Evolutionary conservation across 1,139 yeast genomes (phyloP).

Genomic region (Protomyces macrosporus): DNA sequence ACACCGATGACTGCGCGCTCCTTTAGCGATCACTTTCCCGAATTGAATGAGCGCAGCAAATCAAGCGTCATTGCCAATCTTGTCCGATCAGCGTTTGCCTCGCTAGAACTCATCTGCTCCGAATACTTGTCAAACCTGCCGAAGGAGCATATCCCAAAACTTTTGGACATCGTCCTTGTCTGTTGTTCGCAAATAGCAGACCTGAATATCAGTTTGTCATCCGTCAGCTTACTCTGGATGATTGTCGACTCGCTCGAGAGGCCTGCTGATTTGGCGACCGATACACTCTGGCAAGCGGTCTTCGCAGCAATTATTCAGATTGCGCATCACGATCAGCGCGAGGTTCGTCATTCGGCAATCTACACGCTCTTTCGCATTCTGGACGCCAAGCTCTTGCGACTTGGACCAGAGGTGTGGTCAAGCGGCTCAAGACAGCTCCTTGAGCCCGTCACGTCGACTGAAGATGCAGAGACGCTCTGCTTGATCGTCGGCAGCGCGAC

Average conservation of each 20-base stretch:
- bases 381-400: neutral
- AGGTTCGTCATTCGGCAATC: constrained; percentile 24
- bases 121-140: constrained; percentile 12
- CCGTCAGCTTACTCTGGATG: constrained; percentile 25
- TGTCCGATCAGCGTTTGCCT: constrained; percentile 23
- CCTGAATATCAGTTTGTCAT: constrained; percentile 21
- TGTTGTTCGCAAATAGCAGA: constrained; percentile 17
- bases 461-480: neutral
- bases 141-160: neutral
- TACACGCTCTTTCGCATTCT: constrained; percentile 17
- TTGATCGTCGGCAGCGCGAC: neutral
- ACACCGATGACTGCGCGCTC: neutral
- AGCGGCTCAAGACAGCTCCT: neutral
- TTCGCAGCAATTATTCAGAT: constrained; percentile 18
- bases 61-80: neutral
- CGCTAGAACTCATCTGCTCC: constrained; percentile 24
- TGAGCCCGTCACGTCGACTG: neutral
- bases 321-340: constrained; percentile 13
- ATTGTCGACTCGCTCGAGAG: constrained; percentile 8
- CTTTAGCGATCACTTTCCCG: neutral
- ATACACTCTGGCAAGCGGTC: constrained; percentile 16
- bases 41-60: neutral
- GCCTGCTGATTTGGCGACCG: constrained; percentile 2
- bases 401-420: neutral
- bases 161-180: constrained; percentile 15